Evolutionary conservation across 2,329 filamentous ascomycete species (phyloP), one percentile per base, ranked within the genome.

Genomic region (Mariannaea sp.): DNA sequence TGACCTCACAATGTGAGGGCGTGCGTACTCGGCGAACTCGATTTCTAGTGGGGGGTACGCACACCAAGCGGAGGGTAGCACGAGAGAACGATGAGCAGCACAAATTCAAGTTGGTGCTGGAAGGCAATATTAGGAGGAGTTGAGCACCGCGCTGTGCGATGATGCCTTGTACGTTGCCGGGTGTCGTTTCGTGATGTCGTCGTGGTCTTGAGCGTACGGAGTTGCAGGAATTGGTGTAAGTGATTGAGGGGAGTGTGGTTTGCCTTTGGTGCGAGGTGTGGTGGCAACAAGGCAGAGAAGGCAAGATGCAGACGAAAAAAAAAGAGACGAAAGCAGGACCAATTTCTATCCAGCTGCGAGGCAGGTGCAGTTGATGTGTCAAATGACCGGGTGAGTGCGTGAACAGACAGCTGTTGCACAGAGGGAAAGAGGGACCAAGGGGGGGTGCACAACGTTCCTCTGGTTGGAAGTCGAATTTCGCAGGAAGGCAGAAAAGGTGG

Each of bases 191-290:
- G 36, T 51, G 45, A 30, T 13, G 20, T 44, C 53, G 30, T 47
- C 22, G 50, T 44, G 44, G 29, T 38, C 27, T 27, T 43, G 39
- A 16, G 51, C 14, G 35, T 22, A 26, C 33, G 38, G 10, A 48
- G 36, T 46, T 51, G 44, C 41, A 53, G 50, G 40, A 30, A 39
- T 29, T 49, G 49, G 48, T 61, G 50, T 46, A 53, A 52, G 48
- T 59, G 46, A 44, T 30, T 41, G 41, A 44, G 35, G 49, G 57
- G 53, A 54, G 52, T 51, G 53, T 29, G 26, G 32, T 49, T 30
- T 39, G 26, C 16, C 36, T 20, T n/a, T 50, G 47, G 55, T 57
- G 48, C 41, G 49, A 61, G 62, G 62, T 51, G 62, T 64, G 50
- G 14, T 36, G 36, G 45, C 33, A 60, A 43, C 29, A n/a, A 32